A percentile compares a stretch with the other conserved stretches of the same genome.
These are phyloP conservation scores for Fusarium domesticum DNA, from an alignment of 2,329 filamentous ascomycete genomes.

Conservation along the genomic window DNA sequence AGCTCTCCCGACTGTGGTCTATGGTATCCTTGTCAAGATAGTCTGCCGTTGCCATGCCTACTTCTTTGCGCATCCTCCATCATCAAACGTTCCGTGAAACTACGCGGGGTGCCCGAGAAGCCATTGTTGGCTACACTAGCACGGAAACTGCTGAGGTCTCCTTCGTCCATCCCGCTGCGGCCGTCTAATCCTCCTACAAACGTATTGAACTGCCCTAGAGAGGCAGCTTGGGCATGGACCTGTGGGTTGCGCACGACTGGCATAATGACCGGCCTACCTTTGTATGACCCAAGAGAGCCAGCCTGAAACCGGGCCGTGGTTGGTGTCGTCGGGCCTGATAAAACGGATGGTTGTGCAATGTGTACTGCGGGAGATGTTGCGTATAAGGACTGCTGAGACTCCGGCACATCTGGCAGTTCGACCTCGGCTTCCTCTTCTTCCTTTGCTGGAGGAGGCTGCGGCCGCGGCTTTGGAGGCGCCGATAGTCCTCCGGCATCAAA, in stretches of 20 bases:
- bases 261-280: conserved; percentile 51
- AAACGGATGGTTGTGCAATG: conserved; percentile 32
- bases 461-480: conserved; percentile 28
- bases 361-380: conserved; percentile 46
- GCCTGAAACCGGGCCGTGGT: conserved; percentile 36
- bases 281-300: conserved; percentile 52
- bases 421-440: conserved; percentile 36
- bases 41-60: conserved; percentile 16
- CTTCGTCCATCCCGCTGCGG: conserved; percentile 48
- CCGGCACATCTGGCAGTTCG: conserved; percentile 28
- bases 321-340: conserved; percentile 31
- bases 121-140: conserved; percentile 39
- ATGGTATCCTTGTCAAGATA: conserved; percentile 14
- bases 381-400: conserved; percentile 32
- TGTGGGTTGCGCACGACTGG: conserved; percentile 49
- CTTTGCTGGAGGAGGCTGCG: conserved; percentile 26
- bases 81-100: conserved; percentile 48
- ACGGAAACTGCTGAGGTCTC: conserved; percentile 43
- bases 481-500: conserved; percentile 41
- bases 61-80: conserved; percentile 45
- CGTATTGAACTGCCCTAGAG: conserved; percentile 46
- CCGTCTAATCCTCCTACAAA: conserved; percentile 55
- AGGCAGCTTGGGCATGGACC: conserved; percentile 47
- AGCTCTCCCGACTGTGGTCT: conserved; percentile 21
- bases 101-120: conserved; percentile 45